These are phyloP conservation scores for Epichloe brachyelytri DNA, from an alignment of 2,329 filamentous ascomycete species.

Conservation along the genomic window DNA sequence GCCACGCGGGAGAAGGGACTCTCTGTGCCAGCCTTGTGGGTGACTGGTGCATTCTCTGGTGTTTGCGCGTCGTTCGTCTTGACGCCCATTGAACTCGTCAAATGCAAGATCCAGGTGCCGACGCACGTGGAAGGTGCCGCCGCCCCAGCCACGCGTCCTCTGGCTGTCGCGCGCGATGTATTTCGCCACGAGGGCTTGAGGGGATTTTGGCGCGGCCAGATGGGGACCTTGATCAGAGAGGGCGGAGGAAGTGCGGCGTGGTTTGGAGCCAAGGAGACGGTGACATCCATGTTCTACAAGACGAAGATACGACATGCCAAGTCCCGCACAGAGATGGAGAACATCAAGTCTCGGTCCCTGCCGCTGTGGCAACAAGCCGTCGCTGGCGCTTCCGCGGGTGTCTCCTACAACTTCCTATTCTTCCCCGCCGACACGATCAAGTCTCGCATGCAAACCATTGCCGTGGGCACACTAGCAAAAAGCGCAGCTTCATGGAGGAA, in stretches of 20 bases:
- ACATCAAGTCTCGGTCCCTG: slow-evolving; percentile 39
- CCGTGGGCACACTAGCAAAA: slow-evolving; percentile 43
- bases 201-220: slow-evolving; percentile 91
- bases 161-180: slow-evolving; percentile 63
- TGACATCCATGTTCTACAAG: slow-evolving; percentile 55
- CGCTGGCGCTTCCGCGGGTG: slow-evolving; percentile 76
- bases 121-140: slow-evolving; percentile 26
- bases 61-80: slow-evolving; percentile 82
- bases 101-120: slow-evolving; percentile 93
- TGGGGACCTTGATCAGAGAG: slow-evolving; percentile 87
- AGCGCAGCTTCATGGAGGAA: slow-evolving; percentile 60
- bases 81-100: slow-evolving; percentile 92
- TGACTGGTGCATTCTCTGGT: slow-evolving; percentile 76
- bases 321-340: slow-evolving; percentile 27
- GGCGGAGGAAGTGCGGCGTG: slow-evolving; percentile 87
- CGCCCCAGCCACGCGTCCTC: slow-evolving; percentile 43
- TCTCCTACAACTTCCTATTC: slow-evolving; percentile 94
- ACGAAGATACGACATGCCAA: slow-evolving; percentile 32
- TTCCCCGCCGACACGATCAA: slow-evolving; percentile 97
- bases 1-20: slow-evolving; percentile 44
- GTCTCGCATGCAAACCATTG: slow-evolving; percentile 86
- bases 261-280: slow-evolving; percentile 85
- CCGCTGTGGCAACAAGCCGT: slow-evolving; percentile 79
- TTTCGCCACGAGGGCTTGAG: slow-evolving; percentile 69
- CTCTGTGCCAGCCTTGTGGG: slow-evolving; percentile 60